Evolutionary conservation across 2,329 filamentous ascomycete genomes (phyloP).

Genomic region (Sclerotinia glacialis): DNA sequence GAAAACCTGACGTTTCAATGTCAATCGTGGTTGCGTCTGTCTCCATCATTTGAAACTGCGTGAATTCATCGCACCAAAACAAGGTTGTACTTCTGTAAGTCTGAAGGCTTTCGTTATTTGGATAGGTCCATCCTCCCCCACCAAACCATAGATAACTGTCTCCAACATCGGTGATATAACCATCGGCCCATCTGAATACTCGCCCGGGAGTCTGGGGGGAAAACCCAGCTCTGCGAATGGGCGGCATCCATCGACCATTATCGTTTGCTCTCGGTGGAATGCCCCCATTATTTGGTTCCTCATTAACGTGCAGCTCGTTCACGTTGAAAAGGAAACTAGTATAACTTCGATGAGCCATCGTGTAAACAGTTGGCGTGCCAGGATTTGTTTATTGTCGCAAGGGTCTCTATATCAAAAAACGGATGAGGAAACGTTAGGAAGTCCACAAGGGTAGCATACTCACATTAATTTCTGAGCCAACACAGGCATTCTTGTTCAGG

Average conservation of each 20-base stretch:
- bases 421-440: neutral
- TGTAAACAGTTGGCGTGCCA: neutral
- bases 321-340: conserved; percentile 42
- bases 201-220: conserved; percentile 23
- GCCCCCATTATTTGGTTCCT: conserved; percentile 26
- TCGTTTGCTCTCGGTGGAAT: conserved; percentile 24
- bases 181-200: conserved; percentile 33
- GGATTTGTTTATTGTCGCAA: conserved; percentile 12
- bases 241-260: conserved; percentile 32
- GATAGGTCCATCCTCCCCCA: neutral
- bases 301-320: conserved; percentile 43
- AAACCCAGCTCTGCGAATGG: conserved; percentile 27
- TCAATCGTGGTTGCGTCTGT: conserved; percentile 25
- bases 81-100: conserved; percentile 29
- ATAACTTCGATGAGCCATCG: conserved; percentile 3
- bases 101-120: neutral
- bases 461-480: neutral
- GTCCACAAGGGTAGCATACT: neutral
- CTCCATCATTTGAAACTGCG: conserved; percentile 26
- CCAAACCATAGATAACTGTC: conserved; percentile 23
- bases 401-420: neutral
- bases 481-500: neutral
- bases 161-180: conserved; percentile 22
- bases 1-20: conserved; percentile 15
- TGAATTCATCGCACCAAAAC: conserved; percentile 30